These are phyloP conservation scores for Alternaria panax DNA, from an alignment of 2,329 filamentous ascomycete genomes.

Conservation along the genomic window DNA sequence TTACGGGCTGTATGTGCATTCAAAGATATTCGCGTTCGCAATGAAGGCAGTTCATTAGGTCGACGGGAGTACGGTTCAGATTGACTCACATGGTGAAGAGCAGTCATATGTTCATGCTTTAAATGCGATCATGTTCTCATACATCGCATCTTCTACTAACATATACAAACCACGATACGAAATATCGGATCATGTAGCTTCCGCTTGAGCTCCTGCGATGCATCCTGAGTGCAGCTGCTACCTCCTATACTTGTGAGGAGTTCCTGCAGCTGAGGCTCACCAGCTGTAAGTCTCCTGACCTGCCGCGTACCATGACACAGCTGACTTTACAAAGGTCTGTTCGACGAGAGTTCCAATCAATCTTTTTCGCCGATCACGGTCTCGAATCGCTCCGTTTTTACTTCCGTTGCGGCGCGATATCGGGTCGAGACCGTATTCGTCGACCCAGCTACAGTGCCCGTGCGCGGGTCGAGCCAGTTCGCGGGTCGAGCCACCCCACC, in stretches of 20 bases:
- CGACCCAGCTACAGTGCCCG: neutral
- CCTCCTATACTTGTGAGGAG: neutral
- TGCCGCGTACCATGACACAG: neutral
- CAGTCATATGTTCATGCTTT: too few relatives aligned
- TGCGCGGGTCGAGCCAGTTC: too few relatives aligned
- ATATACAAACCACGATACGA: too few relatives aligned
- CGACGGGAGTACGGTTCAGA: too few relatives aligned
- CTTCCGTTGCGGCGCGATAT: neutral
- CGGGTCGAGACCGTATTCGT: neutral
- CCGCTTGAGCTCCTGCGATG: neutral
- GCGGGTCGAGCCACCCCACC: too few relatives aligned
- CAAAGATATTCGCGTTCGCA: too few relatives aligned
- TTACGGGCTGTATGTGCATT: too few relatives aligned
- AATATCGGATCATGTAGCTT: too few relatives aligned
- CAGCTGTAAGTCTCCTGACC: neutral
- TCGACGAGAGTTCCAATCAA: neutral
- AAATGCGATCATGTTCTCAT: too few relatives aligned
- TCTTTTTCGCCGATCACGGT: neutral
- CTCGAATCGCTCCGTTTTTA: neutral
- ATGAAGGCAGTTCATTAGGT: too few relatives aligned
- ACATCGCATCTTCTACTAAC: too few relatives aligned
- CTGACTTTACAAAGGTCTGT: neutral
- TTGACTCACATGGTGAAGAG: too few relatives aligned
- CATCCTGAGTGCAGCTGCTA: neutral
- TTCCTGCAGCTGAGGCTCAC: neutral